Percentiles rank a stretch among this genome's conserved stretches.
These are phyloP conservation scores for Moesziomyces sp. DNA, from an alignment of 1,284 basidiomycete species.

Conservation along the genomic window DNA sequence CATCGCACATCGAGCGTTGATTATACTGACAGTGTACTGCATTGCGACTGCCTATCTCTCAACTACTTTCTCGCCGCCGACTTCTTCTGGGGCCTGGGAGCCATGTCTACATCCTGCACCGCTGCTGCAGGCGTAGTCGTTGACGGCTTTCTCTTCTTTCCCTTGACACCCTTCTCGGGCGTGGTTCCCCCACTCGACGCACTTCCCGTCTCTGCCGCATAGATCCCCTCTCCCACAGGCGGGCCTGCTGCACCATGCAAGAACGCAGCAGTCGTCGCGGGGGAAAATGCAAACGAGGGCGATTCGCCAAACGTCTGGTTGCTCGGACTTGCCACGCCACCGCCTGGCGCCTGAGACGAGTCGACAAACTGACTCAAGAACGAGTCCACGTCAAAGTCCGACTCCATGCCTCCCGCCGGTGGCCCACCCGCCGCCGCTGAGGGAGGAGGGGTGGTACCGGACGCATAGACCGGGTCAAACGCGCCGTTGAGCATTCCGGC, in stretches of 20 bases:
- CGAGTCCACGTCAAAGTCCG: constrained; percentile 61
- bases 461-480: constrained; percentile 7
- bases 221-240: constrained; percentile 9
- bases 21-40: too few relatives aligned
- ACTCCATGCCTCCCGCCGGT: constrained; percentile 9
- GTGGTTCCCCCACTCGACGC: constrained; percentile 6
- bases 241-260: constrained; percentile 18
- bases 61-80: constrained; percentile 5
- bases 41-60: too few relatives aligned
- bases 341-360: constrained; percentile 40
- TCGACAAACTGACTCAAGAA: constrained; percentile 61
- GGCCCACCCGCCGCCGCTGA: constrained; percentile 1
- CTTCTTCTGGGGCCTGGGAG: constrained; percentile 21
- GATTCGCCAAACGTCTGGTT: constrained; percentile 18
- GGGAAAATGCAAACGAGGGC: constrained; percentile 41
- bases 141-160: constrained; percentile 44
- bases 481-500: background rate
- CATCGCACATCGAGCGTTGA: too few relatives aligned
- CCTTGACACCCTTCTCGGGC: background rate
- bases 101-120: constrained; percentile 18
- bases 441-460: constrained; percentile 24
- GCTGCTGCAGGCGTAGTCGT: background rate
- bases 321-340: constrained; percentile 32
- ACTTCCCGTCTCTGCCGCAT: constrained; percentile 3
- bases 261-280: constrained; percentile 44